Percentiles rank a stretch among this genome's conserved stretches.
These are phyloP conservation scores for Beauveria medogensis DNA, from an alignment of 2,329 filamentous ascomycete species.

Conservation along the genomic window DNA sequence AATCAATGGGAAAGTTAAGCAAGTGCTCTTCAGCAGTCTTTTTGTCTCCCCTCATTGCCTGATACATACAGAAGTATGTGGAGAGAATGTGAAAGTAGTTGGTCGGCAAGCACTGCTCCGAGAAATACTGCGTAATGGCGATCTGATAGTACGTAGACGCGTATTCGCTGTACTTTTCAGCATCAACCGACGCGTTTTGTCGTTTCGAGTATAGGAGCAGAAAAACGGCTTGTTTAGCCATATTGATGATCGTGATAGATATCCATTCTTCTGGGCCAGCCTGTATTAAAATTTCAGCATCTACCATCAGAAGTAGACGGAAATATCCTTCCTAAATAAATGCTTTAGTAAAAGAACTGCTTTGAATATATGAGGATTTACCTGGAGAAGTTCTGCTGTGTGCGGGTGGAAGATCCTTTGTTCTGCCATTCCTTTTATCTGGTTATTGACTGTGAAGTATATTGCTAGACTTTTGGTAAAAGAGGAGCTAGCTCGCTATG, in stretches of 20 bases:
- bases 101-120: neutral
- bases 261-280: neutral
- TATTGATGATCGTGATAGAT: neutral
- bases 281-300: neutral
- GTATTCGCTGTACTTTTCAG: neutral
- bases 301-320: neutral
- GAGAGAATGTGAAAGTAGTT: neutral
- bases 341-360: neutral
- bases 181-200: neutral
- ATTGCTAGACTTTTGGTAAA: neutral
- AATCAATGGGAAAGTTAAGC: neutral
- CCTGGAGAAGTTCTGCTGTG: neutral
- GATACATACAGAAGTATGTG: neutral
- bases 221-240: neutral
- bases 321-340: neutral
- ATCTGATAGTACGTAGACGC: neutral
- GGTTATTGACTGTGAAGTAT: neutral
- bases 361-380: neutral
- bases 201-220: neutral
- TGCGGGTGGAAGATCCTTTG: neutral
- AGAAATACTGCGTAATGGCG: neutral
- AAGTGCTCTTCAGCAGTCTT: neutral
- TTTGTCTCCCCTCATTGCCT: neutral
- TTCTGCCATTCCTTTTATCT: neutral
- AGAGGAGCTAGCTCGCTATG: neutral